A percentile compares a stretch with the other conserved stretches of the same genome.
phyloP scores from a whole-genome alignment of 2,329 filamentous ascomycete species.

The Rosellinia necatrix region DNA sequence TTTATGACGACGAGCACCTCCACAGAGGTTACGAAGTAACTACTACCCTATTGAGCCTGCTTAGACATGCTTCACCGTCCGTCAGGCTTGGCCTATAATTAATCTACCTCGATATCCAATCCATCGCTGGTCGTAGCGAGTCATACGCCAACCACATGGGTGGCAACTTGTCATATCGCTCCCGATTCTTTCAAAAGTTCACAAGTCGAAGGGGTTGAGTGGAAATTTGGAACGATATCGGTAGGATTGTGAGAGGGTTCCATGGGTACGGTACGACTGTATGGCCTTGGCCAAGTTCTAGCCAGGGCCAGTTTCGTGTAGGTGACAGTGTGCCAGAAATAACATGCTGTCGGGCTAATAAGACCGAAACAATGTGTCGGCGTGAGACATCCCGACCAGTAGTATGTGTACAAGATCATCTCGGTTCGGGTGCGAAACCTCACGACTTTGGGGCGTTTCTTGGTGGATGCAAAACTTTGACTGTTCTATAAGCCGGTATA shows the following conservation, averaged over 20 bases:
- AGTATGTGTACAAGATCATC: neutral
- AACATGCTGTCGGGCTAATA: slow-evolving; percentile 34
- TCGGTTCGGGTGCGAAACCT: neutral
- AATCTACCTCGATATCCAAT: neutral
- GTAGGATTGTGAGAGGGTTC: slow-evolving; percentile 2
- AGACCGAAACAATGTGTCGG: slow-evolving; percentile 32
- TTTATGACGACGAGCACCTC: too few species aligned
- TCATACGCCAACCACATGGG: too few species aligned
- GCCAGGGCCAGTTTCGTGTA: slow-evolving; percentile 22
- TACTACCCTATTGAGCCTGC: too few species aligned
- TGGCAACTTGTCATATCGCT: too few species aligned
- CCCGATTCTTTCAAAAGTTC: neutral
- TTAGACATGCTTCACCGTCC: neutral
- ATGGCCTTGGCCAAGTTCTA: neutral
- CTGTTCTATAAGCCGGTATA: neutral
- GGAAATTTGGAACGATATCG: neutral
- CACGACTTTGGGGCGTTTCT: too few species aligned
- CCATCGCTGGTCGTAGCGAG: neutral
- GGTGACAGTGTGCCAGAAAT: slow-evolving; percentile 20
- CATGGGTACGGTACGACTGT: neutral
- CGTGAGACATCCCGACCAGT: slow-evolving; percentile 21
- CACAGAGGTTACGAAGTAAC: too few species aligned
- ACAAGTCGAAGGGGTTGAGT: too few species aligned
- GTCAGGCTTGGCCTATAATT: neutral
- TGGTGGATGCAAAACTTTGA: neutral